Percentiles rank a stretch among this genome's conserved stretches.
Evolutionary conservation across 2,329 filamentous ascomycete genomes (phyloP).

Genomic region (Botryotinia convoluta): DNA sequence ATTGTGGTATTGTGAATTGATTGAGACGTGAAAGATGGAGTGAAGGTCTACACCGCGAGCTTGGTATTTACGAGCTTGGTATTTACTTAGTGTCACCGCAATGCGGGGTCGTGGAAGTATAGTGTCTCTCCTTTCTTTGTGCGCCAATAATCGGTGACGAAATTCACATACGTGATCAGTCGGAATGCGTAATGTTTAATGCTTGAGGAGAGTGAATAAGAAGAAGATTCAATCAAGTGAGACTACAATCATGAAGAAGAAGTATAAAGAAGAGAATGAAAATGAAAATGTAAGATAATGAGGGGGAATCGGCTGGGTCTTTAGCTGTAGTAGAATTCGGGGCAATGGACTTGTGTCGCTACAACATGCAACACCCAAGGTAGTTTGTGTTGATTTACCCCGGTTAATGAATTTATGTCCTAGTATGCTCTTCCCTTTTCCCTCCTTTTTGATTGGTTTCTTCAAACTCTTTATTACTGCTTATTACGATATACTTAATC

Average conservation of each 20-base stretch:
- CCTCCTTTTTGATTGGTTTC: not conserved
- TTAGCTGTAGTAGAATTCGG: slow-evolving; percentile 10
- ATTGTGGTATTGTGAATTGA: not conserved
- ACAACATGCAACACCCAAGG: slow-evolving; percentile 7
- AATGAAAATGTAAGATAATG: not conserved
- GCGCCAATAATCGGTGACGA: not conserved
- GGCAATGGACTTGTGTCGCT: slow-evolving; percentile 2
- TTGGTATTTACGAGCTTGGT: not conserved
- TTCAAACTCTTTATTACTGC: not conserved
- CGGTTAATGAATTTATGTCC: not conserved
- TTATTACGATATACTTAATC: not conserved
- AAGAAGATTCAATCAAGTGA: not conserved
- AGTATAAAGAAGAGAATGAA: not conserved
- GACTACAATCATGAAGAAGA: not conserved
- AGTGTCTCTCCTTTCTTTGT: slow-evolving; percentile 3
- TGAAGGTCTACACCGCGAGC: not conserved
- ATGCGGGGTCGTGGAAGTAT: slow-evolving; percentile 3
- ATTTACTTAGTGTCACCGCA: not conserved
- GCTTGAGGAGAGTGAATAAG: not conserved
- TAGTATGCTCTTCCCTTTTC: not conserved
- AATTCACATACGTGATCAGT: not conserved
- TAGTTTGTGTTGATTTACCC: slow-evolving; percentile 5
- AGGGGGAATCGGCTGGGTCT: slow-evolving; percentile 15
- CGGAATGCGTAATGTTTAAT: not conserved
- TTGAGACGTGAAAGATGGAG: not conserved